These are phyloP conservation scores for Hymenoscyphus repandus DNA, from an alignment of 2,329 filamentous ascomycete species.

Conservation along the genomic window DNA sequence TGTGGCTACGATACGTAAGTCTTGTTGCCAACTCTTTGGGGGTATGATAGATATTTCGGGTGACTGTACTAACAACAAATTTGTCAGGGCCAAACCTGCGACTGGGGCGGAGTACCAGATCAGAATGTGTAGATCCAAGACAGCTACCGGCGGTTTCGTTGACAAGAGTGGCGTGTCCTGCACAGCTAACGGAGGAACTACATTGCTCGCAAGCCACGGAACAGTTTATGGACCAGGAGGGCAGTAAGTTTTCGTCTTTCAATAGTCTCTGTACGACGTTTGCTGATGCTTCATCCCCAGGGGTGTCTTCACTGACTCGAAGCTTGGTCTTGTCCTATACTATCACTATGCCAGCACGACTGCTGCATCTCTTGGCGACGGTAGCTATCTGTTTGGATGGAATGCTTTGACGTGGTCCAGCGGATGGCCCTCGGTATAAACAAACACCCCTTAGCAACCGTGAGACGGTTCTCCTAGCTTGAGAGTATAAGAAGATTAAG, in stretches of 20 bases:
- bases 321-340: slow-evolving; percentile 50
- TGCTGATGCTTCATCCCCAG: slow-evolving; percentile 27
- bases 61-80: neutral
- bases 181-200: slow-evolving; percentile 51
- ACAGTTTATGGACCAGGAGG: slow-evolving; percentile 61
- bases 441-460: neutral
- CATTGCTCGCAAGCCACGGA: slow-evolving; percentile 54
- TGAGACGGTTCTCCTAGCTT: too few species aligned
- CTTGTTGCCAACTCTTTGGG: neutral
- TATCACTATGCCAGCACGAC: slow-evolving; percentile 56
- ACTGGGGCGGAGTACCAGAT: slow-evolving; percentile 61
- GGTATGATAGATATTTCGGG: too few species aligned
- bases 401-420: slow-evolving; percentile 38
- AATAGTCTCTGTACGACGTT: neutral
- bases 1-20: slow-evolving; percentile 48
- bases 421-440: slow-evolving; percentile 40
- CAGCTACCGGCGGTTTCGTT: slow-evolving; percentile 48
- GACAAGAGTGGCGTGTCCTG: slow-evolving; percentile 51
- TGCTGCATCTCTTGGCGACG: slow-evolving; percentile 44
- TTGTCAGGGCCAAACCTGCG: slow-evolving; percentile 36
- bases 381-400: slow-evolving; percentile 42
- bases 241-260: slow-evolving; percentile 34
- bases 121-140: slow-evolving; percentile 54
- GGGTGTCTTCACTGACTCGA: slow-evolving; percentile 48
- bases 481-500: neutral